Evolutionary conservation across 2,329 filamentous ascomycete genomes (phyloP).

Genomic region (Beauveria medogensis): DNA sequence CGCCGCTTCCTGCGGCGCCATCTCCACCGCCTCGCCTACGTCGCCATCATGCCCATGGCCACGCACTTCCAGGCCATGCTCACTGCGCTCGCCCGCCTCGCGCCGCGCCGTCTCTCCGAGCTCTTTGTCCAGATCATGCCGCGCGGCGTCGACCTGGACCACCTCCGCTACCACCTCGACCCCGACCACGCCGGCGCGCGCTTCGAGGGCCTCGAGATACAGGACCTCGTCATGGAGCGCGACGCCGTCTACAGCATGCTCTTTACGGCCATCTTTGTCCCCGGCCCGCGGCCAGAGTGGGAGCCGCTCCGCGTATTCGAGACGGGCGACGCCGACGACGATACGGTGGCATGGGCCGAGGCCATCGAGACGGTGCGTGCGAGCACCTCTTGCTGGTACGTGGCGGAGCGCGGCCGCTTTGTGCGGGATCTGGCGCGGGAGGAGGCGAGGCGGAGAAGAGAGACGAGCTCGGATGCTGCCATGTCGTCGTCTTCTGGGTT

Average conservation of each 20-base stretch:
- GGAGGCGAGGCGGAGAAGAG: slow-evolving; percentile 10
- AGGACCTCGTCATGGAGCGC: slow-evolving; percentile 46
- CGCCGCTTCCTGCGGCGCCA: slow-evolving; percentile 28
- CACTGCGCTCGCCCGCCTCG: not conserved
- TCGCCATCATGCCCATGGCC: slow-evolving; percentile 59
- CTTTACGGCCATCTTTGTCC: slow-evolving; percentile 28
- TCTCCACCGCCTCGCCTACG: slow-evolving; percentile 48
- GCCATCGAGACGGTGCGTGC: slow-evolving; percentile 32
- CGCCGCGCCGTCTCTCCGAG: slow-evolving; percentile 29
- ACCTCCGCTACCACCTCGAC: slow-evolving; percentile 17
- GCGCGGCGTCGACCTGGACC: slow-evolving; percentile 27
- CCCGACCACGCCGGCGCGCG: not conserved
- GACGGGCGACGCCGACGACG: slow-evolving; percentile 36
- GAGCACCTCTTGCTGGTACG: slow-evolving; percentile 33
- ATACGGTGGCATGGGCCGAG: slow-evolving; percentile 39
- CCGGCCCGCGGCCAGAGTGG: slow-evolving; percentile 26
- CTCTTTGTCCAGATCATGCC: slow-evolving; percentile 46
- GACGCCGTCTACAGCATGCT: slow-evolving; percentile 42
- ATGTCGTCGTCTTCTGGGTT: too few relatives aligned
- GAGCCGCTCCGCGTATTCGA: slow-evolving; percentile 38
- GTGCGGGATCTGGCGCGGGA: slow-evolving; percentile 18
- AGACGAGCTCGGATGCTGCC: too few relatives aligned
- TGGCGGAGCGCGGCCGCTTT: slow-evolving; percentile 38
- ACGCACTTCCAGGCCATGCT: slow-evolving; percentile 39
- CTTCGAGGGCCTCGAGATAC: slow-evolving; percentile 27